Conservation (phyloP, 169 alveolate species). For the Eimeria sp. region DNA sequence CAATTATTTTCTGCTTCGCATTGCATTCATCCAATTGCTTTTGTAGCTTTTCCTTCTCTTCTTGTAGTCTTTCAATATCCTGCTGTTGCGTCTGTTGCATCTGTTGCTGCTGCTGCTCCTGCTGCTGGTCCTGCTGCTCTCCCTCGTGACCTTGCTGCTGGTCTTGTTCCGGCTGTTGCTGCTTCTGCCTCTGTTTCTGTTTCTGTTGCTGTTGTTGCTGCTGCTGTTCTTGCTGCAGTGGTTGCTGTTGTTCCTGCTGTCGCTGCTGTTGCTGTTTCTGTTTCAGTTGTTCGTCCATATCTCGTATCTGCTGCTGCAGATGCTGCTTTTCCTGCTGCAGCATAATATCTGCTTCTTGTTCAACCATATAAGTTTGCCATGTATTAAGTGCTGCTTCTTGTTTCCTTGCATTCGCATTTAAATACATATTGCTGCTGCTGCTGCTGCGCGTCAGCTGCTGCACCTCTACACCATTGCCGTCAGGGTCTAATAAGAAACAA, state of each 20-base stretch:
- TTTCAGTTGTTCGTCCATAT: neutral
- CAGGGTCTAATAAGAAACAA: slow-evolving; percentile 72
- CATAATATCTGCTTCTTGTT: slow-evolving; percentile 68
- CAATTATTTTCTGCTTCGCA: slow-evolving; percentile 6
- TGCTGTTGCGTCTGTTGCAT: neutral
- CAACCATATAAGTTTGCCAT: slow-evolving; percentile 76
- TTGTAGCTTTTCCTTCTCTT: slow-evolving; percentile 22
- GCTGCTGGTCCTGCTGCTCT: neutral
- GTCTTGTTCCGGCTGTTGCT: slow-evolving; percentile 19
- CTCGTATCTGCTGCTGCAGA: slow-evolving; percentile 38
- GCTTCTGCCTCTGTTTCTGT: neutral
- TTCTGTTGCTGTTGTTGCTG: slow-evolving; percentile 30
- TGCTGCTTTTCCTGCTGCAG: slow-evolving; percentile 71
- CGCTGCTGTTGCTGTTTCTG: slow-evolving; percentile 60
- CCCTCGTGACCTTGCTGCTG: slow-evolving; percentile 37
- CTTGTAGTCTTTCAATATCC: neutral
- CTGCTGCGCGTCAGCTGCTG: slow-evolving; percentile 24
- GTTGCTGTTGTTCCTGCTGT: slow-evolving; percentile 26
- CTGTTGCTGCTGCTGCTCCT: slow-evolving; percentile 16
- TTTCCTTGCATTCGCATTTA: neutral
- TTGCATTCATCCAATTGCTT: neutral
- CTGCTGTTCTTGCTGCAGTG: neutral
- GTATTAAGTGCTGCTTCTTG: slow-evolving; percentile 66
- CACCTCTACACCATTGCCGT: slow-evolving; percentile 79
- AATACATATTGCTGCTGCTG: slow-evolving; percentile 13